Conservation (phyloP, 805 yeast species). For the Starmerella bombi region DNA sequence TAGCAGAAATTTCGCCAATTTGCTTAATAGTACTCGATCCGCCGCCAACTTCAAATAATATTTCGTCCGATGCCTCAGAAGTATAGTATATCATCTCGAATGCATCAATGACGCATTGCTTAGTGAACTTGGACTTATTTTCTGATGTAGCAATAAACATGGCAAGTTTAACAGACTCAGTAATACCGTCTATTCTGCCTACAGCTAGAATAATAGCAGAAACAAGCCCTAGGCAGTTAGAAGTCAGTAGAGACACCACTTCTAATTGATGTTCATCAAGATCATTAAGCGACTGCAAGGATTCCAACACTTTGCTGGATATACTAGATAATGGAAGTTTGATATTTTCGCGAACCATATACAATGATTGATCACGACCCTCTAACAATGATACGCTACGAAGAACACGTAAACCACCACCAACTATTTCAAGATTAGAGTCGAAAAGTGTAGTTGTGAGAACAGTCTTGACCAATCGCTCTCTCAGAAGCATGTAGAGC, state of each 20-base stretch:
- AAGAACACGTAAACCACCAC: slow-evolving; percentile 67
- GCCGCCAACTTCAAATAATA: slow-evolving; percentile 9
- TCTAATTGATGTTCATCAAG: neutral
- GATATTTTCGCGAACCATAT: slow-evolving; percentile 65
- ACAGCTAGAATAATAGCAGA: slow-evolving; percentile 24
- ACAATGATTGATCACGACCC: slow-evolving; percentile 68
- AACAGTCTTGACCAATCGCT: slow-evolving; percentile 50
- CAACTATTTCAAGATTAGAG: slow-evolving; percentile 57
- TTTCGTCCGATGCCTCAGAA: neutral
- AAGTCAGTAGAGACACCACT: slow-evolving; percentile 31
- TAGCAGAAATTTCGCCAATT: neutral
- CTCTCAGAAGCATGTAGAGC: slow-evolving; percentile 54
- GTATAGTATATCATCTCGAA: neutral
- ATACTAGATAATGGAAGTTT: neutral
- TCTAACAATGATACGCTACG: slow-evolving; percentile 74
- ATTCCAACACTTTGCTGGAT: neutral
- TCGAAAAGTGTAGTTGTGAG: slow-evolving; percentile 56
- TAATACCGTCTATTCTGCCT: neutral
- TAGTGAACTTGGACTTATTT: neutral
- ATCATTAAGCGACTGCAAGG: neutral
- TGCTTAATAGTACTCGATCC: neutral
- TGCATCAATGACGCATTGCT: neutral
- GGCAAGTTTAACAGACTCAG: slow-evolving; percentile 1
- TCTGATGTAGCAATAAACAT: neutral
- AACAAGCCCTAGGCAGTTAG: slow-evolving; percentile 56